Evolutionary conservation across 331 rosid genomes (phyloP).

Genomic region (Spiraea crenata): DNA sequence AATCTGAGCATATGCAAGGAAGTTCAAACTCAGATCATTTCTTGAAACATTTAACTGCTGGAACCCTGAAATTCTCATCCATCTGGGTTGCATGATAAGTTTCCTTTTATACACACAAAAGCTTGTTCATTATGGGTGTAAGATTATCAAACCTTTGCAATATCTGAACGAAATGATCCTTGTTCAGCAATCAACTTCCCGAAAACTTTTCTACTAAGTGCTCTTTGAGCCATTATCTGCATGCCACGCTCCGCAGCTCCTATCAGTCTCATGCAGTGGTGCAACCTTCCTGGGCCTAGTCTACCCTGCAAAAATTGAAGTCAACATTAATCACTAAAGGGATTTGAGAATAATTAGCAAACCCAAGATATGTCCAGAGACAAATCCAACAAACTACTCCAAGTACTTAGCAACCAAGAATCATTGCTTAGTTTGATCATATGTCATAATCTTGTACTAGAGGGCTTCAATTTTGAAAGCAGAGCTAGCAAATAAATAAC

Average conservation of each 20-base stretch:
- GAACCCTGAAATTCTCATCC: background rate
- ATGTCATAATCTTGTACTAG: background rate
- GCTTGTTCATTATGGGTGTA: background rate
- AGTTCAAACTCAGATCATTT: slow-evolving; percentile 6
- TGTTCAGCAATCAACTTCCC: slow-evolving; percentile 93
- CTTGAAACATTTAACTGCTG: slow-evolving; percentile 4
- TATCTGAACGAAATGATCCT: slow-evolving; percentile 80
- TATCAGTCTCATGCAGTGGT: slow-evolving; percentile 95
- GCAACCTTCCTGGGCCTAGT: slow-evolving; percentile 97
- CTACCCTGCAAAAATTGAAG: slow-evolving; percentile 65
- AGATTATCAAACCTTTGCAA: slow-evolving; percentile 63
- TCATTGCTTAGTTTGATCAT: background rate
- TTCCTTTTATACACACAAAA: background rate
- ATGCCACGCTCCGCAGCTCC: slow-evolving; percentile 96
- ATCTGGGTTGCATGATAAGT: background rate
- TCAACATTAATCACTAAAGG: background rate
- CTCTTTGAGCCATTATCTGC: slow-evolving; percentile 79
- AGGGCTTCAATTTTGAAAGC: background rate
- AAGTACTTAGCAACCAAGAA: slow-evolving; percentile 8
- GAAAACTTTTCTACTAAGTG: slow-evolving; percentile 72
- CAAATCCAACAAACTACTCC: background rate
- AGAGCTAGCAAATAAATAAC: background rate
- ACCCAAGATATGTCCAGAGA: background rate
- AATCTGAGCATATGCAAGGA: background rate
- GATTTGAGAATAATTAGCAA: background rate